Conservation (phyloP, 129 eudicot species). For the Artemisia argyi region DNA sequence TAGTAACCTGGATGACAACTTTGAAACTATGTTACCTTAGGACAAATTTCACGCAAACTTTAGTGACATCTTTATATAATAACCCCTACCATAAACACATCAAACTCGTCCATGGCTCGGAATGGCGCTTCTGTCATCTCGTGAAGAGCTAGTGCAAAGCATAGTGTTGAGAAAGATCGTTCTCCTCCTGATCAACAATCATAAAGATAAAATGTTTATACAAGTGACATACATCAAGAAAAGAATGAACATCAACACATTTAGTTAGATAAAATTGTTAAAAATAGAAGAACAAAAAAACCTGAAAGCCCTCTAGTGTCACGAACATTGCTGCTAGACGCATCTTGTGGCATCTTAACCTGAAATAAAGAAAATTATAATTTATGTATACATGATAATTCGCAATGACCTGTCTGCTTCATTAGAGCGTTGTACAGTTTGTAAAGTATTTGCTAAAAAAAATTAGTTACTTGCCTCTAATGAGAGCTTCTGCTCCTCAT, state of each 20-base stretch:
- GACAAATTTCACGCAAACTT: too few relatives aligned
- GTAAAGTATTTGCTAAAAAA: not conserved
- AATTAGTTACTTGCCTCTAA: conserved; percentile 62
- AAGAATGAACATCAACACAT: not conserved
- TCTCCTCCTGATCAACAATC: conserved; percentile 71
- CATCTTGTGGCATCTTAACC: conserved; percentile 98
- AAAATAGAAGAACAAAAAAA: conserved; percentile 26
- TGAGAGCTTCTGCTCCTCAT: conserved; percentile 79
- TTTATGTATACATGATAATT: conserved; percentile 4
- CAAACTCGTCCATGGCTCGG: conserved; percentile 99
- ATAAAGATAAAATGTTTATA: conserved; percentile 7
- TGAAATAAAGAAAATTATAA: conserved; percentile 23
- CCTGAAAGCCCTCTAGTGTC: conserved; percentile 97
- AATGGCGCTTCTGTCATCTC: conserved; percentile 98
- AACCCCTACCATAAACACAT: conserved; percentile 98
- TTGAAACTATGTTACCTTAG: too few relatives aligned
- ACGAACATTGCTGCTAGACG: conserved; percentile 66
- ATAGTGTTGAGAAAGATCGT: conserved; percentile 89
- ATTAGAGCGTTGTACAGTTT: not conserved
- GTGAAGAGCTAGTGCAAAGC: conserved; percentile 93
- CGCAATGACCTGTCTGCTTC: not conserved
- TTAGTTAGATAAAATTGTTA: not conserved
- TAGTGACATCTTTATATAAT: too few relatives aligned
- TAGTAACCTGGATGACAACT: too few relatives aligned
- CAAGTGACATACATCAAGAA: not conserved